Evolutionary conservation across 2,329 filamentous ascomycete species (phyloP).

Genomic region (Epichloe gansuensis): DNA sequence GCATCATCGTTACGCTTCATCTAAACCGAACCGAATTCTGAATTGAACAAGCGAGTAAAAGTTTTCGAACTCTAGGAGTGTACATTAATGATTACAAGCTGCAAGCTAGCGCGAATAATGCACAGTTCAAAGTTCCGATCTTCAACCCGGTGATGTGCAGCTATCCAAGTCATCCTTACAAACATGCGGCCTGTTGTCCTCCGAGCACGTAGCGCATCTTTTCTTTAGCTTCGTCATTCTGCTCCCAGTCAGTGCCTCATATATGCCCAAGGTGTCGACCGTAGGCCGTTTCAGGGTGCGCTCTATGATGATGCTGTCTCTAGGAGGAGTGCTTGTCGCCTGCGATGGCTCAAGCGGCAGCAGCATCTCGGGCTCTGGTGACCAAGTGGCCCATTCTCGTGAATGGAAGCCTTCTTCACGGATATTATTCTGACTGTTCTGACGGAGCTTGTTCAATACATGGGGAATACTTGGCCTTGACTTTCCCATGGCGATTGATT

Average conservation of each 20-base stretch:
- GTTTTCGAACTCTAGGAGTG: not conserved
- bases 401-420: constrained; percentile 5
- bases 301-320: constrained; percentile 13
- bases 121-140: too few species aligned
- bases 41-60: too few species aligned
- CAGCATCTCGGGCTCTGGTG: not conserved
- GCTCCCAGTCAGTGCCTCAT: constrained; percentile 14
- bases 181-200: constrained; percentile 20
- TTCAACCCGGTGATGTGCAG: not conserved
- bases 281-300: constrained; percentile 9
- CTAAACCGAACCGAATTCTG: too few species aligned
- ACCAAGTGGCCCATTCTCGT: constrained; percentile 7
- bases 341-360: not conserved
- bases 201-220: constrained; percentile 17
- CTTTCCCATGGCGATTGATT: constrained; percentile 5
- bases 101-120: not conserved
- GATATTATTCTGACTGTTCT: constrained; percentile 14
- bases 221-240: constrained; percentile 6
- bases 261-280: constrained; percentile 11
- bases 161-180: constrained; percentile 17
- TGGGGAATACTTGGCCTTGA: constrained; percentile 11
- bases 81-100: not conserved
- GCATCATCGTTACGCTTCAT: too few species aligned
- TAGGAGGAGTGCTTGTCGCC: constrained; percentile 2
- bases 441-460: constrained; percentile 18